Evolutionary conservation across 176 grass and related monocot species (phyloP), one percentile per base, ranked within the genome.

Genomic region (Stipa capillata): DNA sequence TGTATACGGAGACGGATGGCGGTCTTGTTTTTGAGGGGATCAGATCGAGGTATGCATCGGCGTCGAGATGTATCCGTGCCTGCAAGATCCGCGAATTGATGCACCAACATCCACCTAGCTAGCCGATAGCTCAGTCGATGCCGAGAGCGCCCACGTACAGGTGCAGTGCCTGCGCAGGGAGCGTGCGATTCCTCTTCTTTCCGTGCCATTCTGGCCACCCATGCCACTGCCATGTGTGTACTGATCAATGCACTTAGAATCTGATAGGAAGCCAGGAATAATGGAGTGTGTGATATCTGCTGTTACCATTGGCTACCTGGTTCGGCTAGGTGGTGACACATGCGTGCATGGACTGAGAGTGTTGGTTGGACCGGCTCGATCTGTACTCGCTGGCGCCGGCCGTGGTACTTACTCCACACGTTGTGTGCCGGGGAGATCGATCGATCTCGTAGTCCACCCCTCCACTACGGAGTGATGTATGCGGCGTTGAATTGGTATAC

Each of bases 61-160:
- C 74, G 17, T 78, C 65, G 2, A 16, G 47, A 10, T 40, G 66
- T 33, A 51, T 29, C 65, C 47, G 72, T 32, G 37, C 39, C 25
- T 66, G n/a, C n/a, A 40, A 50, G 85, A 82, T n/a, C 34, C 64
- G 15, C 54, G 73, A 41, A 84, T 67, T 84, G 86, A 79, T 83
- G 74, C 65, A 64, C 65, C 85, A 83, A 73, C 80, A 42, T 58
- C 74, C 72, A 70, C 56, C 43, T 81, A 55, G n/a, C 23, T 17
- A 59, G 23, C 37, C 1, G 32, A 21, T 50, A 17, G 23, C 65
- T 29, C 72, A 29, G 51, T 37, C 47, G 56, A 58, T 18, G 55
- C 29, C 23, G 31, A 70, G 16, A 66, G 16, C 36, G 43, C 36
- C 20, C 35, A 65, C 61, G 63, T 67, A 42, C 39, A 62, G 49